Conservation (phyloP, 2,329 filamentous ascomycete genomes). For the Hypoxylon sp. region DNA sequence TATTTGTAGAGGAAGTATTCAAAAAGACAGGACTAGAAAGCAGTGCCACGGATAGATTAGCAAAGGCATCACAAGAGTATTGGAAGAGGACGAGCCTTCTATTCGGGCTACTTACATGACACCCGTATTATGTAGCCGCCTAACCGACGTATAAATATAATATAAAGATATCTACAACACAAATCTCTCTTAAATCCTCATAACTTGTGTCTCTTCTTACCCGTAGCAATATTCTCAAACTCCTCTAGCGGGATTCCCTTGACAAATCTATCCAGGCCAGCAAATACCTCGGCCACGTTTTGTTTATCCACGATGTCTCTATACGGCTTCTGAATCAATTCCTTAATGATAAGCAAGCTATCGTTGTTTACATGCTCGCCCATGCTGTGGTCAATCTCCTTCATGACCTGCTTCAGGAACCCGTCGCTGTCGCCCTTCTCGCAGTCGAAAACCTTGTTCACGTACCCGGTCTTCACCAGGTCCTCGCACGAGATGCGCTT, state of each 20-base stretch:
- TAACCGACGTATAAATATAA: slow-evolving; percentile 19
- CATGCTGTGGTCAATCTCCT: slow-evolving; percentile 84
- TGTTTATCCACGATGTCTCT: slow-evolving; percentile 80
- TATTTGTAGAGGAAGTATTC: slow-evolving; percentile 63
- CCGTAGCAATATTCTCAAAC: slow-evolving; percentile 86
- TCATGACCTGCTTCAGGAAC: slow-evolving; percentile 80
- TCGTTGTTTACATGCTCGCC: slow-evolving; percentile 85
- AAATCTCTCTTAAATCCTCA: slow-evolving; percentile 29
- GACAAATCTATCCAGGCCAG: slow-evolving; percentile 84
- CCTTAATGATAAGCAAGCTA: slow-evolving; percentile 87
- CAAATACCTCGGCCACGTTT: slow-evolving; percentile 88
- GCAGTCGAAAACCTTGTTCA: slow-evolving; percentile 83
- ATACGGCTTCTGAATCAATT: slow-evolving; percentile 81
- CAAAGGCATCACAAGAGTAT: slow-evolving; percentile 78
- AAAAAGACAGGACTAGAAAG: slow-evolving; percentile 64
- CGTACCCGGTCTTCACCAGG: slow-evolving; percentile 82
- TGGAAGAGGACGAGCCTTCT: slow-evolving; percentile 86
- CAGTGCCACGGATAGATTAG: slow-evolving; percentile 67
- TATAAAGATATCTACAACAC: slow-evolving; percentile 13
- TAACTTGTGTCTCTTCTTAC: slow-evolving; percentile 95
- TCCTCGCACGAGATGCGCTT: slow-evolving; percentile 81
- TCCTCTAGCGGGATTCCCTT: slow-evolving; percentile 87
- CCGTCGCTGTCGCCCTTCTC: slow-evolving; percentile 73
- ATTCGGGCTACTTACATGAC: slow-evolving; percentile 79
- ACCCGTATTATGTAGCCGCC: slow-evolving; percentile 34